Base-by-base conservation (phyloP, 108 stramenopile genomes). In the Conticribra weissflogii region DNA sequence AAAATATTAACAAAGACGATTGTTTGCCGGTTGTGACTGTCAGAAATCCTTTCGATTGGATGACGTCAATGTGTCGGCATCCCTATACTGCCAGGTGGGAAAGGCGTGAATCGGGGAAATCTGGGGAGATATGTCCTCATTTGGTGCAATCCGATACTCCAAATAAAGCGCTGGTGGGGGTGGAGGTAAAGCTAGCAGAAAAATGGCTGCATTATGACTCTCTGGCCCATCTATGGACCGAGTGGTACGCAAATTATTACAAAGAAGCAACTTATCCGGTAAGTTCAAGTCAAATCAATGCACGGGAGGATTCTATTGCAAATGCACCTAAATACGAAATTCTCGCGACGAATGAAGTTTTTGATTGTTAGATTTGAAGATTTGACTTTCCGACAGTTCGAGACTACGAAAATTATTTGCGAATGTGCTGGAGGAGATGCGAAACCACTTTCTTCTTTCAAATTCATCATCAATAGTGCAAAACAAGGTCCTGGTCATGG, bases 311-410 rank as follows among this genome's bases (percentile, higher is more conserved):
- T 51, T 51, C 19, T 12, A 5, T 51, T 21, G n/a, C 15, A 16
- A 21, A 5, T 12, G 5, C 3, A 51, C 4, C 19, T 12, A 51
- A 51, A 22, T 21, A 53, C 15, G 14, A 12, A n/a, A 24, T 24
- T 22, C 14, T 22, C 52, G 21, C 24, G 3, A 53, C 3, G 17
- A 53, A 2, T 3, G 24, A 45, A 62, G 5, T 64, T 63, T 9
- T 53, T 90, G 3, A 83, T 90, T 49, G 71, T 93, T 18, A 85
- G 92, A 33, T 88, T 90, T 59, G 92, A 94, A 68, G 93, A 94
- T 68, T 72, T 90, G 41, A 67, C 88, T 9, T 87, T 91, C 71
- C 78, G 86, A 71, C 83, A 87, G 17, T 59, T 74, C 24, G 46
- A 82, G 36, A 85, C 89, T 17, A 85, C 85, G 41, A 51, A 63